These are phyloP conservation scores for Roridomyces roridus DNA, from an alignment of 768 basidiomycete genomes.

Conservation along the genomic window DNA sequence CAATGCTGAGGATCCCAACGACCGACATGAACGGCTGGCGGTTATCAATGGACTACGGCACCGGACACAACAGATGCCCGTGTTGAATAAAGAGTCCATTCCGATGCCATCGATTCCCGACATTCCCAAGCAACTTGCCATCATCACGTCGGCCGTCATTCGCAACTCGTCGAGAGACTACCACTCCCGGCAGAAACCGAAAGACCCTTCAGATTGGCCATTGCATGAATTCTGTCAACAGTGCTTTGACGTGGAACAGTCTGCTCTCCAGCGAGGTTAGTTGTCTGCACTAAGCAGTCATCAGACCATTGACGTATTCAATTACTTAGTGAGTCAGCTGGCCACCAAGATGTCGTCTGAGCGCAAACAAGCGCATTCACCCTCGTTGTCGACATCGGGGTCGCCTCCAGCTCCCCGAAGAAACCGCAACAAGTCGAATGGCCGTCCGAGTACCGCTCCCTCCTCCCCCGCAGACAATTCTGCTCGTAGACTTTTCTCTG, in stretches of 20 bases:
- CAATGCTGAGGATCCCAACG: constrained; percentile 35
- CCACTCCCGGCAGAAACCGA: constrained; percentile 36
- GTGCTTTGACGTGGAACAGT: constrained; percentile 76
- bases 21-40: constrained; percentile 57
- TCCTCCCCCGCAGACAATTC: constrained; percentile 36
- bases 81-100: constrained; percentile 72
- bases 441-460: constrained; percentile 54
- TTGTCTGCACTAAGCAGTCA: not conserved
- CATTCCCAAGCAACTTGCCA: constrained; percentile 77
- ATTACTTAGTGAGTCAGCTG: constrained; percentile 55
- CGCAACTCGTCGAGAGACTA: constrained; percentile 62
- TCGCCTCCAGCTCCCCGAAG: constrained; percentile 8
- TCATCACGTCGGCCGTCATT: constrained; percentile 77
- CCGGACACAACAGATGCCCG: constrained; percentile 58
- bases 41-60: constrained; percentile 63
- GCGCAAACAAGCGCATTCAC: constrained; percentile 27
- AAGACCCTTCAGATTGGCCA: constrained; percentile 42
- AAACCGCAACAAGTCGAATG: constrained; percentile 36
- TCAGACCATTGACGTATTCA: too few relatives aligned
- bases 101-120: constrained; percentile 80
- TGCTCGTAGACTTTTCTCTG: constrained; percentile 32
- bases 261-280: constrained; percentile 64
- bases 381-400: constrained; percentile 16
- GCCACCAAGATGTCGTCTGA: constrained; percentile 45
- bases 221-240: constrained; percentile 62